phyloP scores from a whole-genome alignment of 176 grass and related monocot genomes.

The Panicum miliaceum region DNA sequence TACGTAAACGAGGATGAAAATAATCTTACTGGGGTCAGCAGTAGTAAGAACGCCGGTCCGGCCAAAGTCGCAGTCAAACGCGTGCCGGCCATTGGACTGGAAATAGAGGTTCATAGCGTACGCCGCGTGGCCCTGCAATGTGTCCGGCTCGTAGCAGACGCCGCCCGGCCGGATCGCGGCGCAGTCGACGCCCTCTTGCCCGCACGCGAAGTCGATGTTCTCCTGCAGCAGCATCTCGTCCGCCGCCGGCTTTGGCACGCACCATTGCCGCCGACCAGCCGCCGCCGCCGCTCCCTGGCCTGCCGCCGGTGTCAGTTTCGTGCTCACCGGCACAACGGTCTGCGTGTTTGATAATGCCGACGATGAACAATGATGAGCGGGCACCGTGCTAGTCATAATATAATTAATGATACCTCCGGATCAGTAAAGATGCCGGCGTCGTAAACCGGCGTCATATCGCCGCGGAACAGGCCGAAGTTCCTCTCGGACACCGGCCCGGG shows the following conservation, averaged over 20 bases:
- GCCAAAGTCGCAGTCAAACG: conserved; percentile 72
- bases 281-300: not conserved
- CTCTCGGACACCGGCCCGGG: conserved; percentile 66
- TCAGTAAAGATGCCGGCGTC: conserved; percentile 69
- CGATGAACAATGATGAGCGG: too few relatives aligned
- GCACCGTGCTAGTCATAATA: too few relatives aligned
- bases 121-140: conserved; percentile 60
- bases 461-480: conserved; percentile 75
- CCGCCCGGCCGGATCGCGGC: conserved; percentile 63
- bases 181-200: conserved; percentile 60
- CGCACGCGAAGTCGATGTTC: conserved; percentile 83
- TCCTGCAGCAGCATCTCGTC: conserved; percentile 65
- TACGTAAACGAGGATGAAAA: too few relatives aligned
- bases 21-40: conserved; percentile 69
- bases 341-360: not conserved
- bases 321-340: conserved; percentile 34
- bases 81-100: conserved; percentile 56
- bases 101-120: conserved; percentile 90
- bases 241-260: conserved; percentile 63
- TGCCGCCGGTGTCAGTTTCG: conserved; percentile 24
- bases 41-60: conserved; percentile 57
- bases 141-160: conserved; percentile 64
- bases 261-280: conserved; percentile 52
- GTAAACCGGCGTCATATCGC: conserved; percentile 75
- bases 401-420: conserved; percentile 30